These are phyloP conservation scores for Candida albicans DNA, from an alignment of 1,139 yeast genomes.

Conservation along the genomic window DNA sequence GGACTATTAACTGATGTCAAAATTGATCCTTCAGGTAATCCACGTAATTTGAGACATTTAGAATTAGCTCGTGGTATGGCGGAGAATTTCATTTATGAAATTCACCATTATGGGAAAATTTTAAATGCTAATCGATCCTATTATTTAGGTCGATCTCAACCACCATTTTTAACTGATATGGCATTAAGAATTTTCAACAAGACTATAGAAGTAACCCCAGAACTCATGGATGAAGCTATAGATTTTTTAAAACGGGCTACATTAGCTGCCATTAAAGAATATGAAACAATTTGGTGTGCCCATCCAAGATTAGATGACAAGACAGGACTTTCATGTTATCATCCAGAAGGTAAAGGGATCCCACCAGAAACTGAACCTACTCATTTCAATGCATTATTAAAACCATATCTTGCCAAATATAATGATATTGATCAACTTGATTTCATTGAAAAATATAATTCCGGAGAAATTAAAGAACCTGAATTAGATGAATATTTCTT, in stretches of 20 bases:
- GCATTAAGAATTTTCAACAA: constrained; percentile 68
- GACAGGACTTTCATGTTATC: constrained; percentile 89
- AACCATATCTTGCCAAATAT: constrained; percentile 69
- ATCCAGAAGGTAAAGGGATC: constrained; percentile 85
- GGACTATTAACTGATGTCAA: constrained; percentile 71
- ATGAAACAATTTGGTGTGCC: constrained; percentile 75
- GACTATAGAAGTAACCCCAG: constrained; percentile 46
- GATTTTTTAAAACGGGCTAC: constrained; percentile 67
- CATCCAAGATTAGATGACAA: constrained; percentile 69
- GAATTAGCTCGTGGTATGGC: constrained; percentile 85
- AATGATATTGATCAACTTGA: constrained; percentile 56
- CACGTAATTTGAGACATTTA: constrained; percentile 28
- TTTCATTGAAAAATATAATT: constrained; percentile 70
- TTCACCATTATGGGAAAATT: constrained; percentile 86
- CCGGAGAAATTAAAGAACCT: constrained; percentile 67
- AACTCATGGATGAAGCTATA: constrained; percentile 36
- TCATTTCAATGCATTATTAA: constrained; percentile 75
- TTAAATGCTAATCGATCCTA: constrained; percentile 93
- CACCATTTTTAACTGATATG: constrained; percentile 98
- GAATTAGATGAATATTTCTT: constrained; percentile 82
- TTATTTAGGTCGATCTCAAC: constrained; percentile 90
- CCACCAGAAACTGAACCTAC: constrained; percentile 97
- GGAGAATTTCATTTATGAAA: constrained; percentile 88
- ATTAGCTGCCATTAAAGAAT: constrained; percentile 84
- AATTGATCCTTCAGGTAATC: background rate